Evolutionary conservation across 2,329 filamentous ascomycete species (phyloP).

Genomic region (Sporothrix phasma): DNA sequence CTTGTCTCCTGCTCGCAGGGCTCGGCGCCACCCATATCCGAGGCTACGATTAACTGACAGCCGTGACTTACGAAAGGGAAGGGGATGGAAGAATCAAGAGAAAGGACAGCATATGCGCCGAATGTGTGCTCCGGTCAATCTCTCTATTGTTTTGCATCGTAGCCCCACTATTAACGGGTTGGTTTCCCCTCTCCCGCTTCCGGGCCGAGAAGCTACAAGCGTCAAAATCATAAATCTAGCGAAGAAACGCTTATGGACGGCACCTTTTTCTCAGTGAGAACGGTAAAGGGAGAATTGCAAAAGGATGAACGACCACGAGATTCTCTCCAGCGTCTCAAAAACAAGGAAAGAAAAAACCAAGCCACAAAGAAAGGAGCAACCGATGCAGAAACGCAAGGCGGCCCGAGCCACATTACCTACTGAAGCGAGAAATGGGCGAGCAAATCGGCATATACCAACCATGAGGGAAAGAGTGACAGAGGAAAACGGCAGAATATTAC

Average conservation of each 20-base stretch:
- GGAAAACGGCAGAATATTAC: neutral
- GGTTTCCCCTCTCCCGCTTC: neutral
- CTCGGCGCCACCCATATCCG: neutral
- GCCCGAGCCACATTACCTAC: too few species aligned
- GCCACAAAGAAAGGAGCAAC: neutral
- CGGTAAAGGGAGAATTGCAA: neutral
- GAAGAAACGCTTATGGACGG: neutral
- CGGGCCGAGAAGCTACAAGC: slow-evolving; percentile 8
- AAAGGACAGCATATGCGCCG: too few species aligned
- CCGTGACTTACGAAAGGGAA: too few species aligned
- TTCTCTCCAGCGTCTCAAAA: too few species aligned
- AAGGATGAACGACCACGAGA: too few species aligned
- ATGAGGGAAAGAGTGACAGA: neutral
- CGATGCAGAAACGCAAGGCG: neutral
- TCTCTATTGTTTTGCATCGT: neutral
- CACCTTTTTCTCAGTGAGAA: too few species aligned
- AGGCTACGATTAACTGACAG: too few species aligned
- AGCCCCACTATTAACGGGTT: neutral
- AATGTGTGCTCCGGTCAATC: neutral
- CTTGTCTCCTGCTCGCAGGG: neutral
- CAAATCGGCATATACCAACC: neutral
- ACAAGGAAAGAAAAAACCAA: too few species aligned
- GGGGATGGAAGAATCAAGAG: too few species aligned
- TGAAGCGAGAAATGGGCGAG: neutral
- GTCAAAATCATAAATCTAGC: neutral